Evolutionary conservation across 2,329 filamentous ascomycete genomes (phyloP).

Genomic region (Claviceps sp.): DNA sequence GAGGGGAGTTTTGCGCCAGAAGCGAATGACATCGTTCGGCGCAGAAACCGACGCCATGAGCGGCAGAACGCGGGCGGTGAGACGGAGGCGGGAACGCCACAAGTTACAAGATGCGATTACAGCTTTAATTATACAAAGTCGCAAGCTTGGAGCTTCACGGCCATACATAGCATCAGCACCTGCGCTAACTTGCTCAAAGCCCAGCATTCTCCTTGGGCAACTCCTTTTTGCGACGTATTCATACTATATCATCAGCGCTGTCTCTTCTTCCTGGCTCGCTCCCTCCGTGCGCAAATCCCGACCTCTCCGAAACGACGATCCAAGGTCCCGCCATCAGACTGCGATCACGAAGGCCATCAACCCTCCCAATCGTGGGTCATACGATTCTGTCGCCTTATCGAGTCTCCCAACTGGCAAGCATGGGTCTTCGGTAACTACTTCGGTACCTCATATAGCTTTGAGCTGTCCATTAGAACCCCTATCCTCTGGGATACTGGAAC

Average conservation of each 20-base stretch:
- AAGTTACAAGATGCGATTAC: neutral
- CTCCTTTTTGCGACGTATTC: neutral
- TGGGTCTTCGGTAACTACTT: no score
- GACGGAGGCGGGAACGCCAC: no score
- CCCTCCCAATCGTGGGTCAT: neutral
- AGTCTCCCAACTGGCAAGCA: no score
- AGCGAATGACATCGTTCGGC: neutral
- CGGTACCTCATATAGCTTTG: no score
- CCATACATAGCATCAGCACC: neutral
- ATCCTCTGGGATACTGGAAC: no score
- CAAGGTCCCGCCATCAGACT: neutral
- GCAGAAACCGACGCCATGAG: neutral
- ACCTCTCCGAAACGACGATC: neutral
- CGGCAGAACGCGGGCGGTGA: slow-evolving; percentile 3
- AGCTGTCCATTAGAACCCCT: no score
- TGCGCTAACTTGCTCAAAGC: neutral
- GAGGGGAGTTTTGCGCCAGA: no score
- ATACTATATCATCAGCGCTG: neutral
- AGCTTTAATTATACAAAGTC: neutral
- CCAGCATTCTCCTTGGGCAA: neutral
- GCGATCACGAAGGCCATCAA: neutral
- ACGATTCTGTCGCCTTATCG: no score
- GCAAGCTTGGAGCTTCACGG: neutral
- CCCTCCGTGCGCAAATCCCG: neutral
- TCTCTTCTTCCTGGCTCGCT: neutral